A percentile compares a stretch with the other conserved stretches of the same genome.
phyloP scores from a whole-genome alignment of 305 asterid genomes.

The Coffea humblotiana region DNA sequence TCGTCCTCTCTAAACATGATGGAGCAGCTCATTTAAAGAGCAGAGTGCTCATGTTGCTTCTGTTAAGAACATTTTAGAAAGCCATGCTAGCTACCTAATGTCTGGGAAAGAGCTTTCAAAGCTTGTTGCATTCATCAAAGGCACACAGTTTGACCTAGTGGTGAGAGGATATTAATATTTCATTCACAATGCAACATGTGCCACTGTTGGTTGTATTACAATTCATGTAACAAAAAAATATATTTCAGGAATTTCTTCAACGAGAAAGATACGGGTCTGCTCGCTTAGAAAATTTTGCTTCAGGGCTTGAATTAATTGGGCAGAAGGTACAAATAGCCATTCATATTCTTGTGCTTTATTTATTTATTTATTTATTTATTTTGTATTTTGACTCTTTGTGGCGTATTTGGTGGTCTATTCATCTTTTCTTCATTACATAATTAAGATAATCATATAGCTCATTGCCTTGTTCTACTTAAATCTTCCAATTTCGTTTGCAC shows the following conservation, averaged over 20 bases:
- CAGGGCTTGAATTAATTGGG: constrained; percentile 92
- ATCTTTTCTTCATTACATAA: neutral
- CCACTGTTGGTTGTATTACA: constrained; percentile 13
- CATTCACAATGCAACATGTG: neutral
- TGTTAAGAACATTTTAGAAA: constrained; percentile 89
- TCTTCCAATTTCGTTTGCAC: neutral
- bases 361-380: neutral
- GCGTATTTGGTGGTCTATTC: neutral
- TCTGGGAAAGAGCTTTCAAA: constrained; percentile 97
- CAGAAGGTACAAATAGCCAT: constrained; percentile 63
- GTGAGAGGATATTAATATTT: constrained; percentile 34
- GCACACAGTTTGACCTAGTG: constrained; percentile 97
- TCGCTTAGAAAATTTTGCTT: constrained; percentile 87
- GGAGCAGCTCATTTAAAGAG: constrained; percentile 85
- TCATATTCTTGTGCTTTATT: neutral
- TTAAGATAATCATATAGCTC: neutral
- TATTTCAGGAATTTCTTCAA: constrained; percentile 89
- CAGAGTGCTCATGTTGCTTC: constrained; percentile 93
- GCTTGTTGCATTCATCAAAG: constrained; percentile 98
- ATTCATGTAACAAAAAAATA: constrained; percentile 19
- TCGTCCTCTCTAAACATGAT: constrained; percentile 20
- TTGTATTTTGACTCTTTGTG: too few species aligned
- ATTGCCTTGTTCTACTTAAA: neutral
- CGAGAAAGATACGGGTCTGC: constrained; percentile 94
- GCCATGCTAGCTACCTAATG: constrained; percentile 97